Base-by-base conservation (phyloP, 257 asterid genomes). In the Echites panduratus region DNA sequence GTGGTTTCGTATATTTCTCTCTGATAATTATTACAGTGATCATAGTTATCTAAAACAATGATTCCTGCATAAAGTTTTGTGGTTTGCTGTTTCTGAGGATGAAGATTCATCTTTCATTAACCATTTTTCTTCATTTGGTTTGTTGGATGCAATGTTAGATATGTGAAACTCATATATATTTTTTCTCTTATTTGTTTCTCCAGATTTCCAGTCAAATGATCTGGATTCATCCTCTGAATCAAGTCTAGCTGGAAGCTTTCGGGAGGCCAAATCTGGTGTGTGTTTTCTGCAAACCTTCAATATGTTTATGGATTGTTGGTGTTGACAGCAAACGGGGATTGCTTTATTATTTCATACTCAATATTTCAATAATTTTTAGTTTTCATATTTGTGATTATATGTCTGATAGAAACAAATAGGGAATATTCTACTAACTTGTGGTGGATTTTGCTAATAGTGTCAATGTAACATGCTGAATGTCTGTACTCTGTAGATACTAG, bases 201-300 rank as follows among this genome's bases (percentile, higher is more conserved):
- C 83, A 91, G 96, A 90, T 73, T 76, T 74, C 54, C 86, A 79
- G 57, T 82, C 71, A 76, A 79, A 73, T 83, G 88, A 88, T 73
- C 80, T 77, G 4, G 86, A 85, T 73, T 91, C 96, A 1, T 79
- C 91, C 50, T 86, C 91, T 10, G 87, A 87, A 66, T 88, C 82
- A 61, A 91, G 95, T 77, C 82, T 89, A 76, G 84, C 82, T 41
- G 94, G 89, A 78, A 89, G 96, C 76, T 86, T 87, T 74, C 70
- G 93, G 77, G 85, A 87, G 73, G 63, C 83, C 65, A 88, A 75
- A 79, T 85, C 90, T 38, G 95, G 95, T 89, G 58, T 54, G 83
- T 78, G 17, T 29, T 61, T 66, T 22, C n/a, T 14, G 50, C 66
- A 59, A n/a, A 54, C 49, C 26, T 53, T 24, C 69, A 43, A 52